phyloP scores from a whole-genome alignment of 2,329 filamentous ascomycete species.

The Fusarium sp. region DNA sequence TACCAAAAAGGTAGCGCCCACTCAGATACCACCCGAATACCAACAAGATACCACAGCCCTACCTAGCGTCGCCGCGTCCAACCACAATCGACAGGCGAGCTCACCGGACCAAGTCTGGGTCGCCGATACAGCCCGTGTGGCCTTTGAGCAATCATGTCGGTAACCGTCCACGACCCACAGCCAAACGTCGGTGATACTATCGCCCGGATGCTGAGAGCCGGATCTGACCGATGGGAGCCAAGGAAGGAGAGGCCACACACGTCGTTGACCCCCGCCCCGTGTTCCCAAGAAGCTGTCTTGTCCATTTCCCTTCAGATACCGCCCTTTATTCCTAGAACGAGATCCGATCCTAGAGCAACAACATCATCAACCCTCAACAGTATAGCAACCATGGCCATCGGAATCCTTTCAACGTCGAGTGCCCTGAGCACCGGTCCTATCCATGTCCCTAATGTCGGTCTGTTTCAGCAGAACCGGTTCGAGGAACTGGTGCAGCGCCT shows the following conservation, averaged over 20 bases:
- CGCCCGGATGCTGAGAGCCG: constrained; percentile 38
- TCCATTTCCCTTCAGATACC: constrained; percentile 31
- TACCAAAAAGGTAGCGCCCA: constrained; percentile 14
- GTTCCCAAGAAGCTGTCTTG: constrained; percentile 39
- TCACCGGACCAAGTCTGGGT: constrained; percentile 37
- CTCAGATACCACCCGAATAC: constrained; percentile 17
- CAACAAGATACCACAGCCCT: constrained; percentile 14
- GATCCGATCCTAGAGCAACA: constrained; percentile 14
- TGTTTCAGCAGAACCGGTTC: constrained; percentile 61
- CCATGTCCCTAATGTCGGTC: constrained; percentile 35
- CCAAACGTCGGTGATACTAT: constrained; percentile 44
- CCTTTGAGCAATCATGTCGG: constrained; percentile 32
- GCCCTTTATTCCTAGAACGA: constrained; percentile 11
- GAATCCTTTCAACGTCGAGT: constrained; percentile 43
- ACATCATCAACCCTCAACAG: constrained; percentile 22
- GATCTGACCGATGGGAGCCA: constrained; percentile 42
- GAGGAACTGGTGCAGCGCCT: constrained; percentile 78
- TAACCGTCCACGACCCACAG: constrained; percentile 41
- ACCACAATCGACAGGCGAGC: constrained; percentile 39
- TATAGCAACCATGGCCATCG: constrained; percentile 49
- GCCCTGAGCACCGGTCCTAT: constrained; percentile 26
- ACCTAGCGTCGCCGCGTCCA: constrained; percentile 42
- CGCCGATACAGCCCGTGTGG: constrained; percentile 35
- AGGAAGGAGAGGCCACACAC: constrained; percentile 32
- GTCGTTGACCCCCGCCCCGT: constrained; percentile 40